Base-by-base conservation (phyloP, 192 early-diverging fungal species). In the Rhizophagus clarus region DNA sequence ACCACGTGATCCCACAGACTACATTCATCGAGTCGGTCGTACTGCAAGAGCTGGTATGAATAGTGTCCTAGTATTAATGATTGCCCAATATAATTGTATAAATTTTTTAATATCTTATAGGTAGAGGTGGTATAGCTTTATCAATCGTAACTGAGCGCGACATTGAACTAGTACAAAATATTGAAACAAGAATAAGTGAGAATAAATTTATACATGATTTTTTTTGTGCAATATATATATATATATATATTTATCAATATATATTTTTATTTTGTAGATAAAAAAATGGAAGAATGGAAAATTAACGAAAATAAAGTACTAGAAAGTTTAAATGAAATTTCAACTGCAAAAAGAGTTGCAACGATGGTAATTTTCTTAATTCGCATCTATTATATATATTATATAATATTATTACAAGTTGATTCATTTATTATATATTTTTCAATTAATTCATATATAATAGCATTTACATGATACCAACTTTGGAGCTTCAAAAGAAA, bases 21-120 rank as follows among this genome's bases (percentile, higher is more conserved):
- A 99, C 76, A 95, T 99, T 75, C 98, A 99, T 83, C 89, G 98
- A 40, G 96, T 99, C 7, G 98, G 98, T 69, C 94, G 98, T 86
- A 99, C 98, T 8, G 98, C 98, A 20, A 91, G 98, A 87, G 98
- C 98, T 1, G 97, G 98, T 14, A 37, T 42, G 31, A 11, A 42
- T 7, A 42, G 26, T 56, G n/a, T 7, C 5, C 17, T 7, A 56
- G 15, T 22, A 56, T 22, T 22, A 7, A 56, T 22, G 17, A 22
- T 4, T n/a, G n/a, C n/a, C n/a, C n/a, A 56, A 20, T 56, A 20
- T 22, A 56, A 56, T 56, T 56, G 37, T 40, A 40, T 40, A 8
- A 40, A 45, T 14, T 45, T 45, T 45, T 45, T 22, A 61, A 56
- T 62, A 10, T 12, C 12, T 76, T 32, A 7, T 64, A 78, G 76